These are phyloP conservation scores for Ramularia endophylla DNA, from an alignment of 2,329 filamentous ascomycete species.

Conservation along the genomic window DNA sequence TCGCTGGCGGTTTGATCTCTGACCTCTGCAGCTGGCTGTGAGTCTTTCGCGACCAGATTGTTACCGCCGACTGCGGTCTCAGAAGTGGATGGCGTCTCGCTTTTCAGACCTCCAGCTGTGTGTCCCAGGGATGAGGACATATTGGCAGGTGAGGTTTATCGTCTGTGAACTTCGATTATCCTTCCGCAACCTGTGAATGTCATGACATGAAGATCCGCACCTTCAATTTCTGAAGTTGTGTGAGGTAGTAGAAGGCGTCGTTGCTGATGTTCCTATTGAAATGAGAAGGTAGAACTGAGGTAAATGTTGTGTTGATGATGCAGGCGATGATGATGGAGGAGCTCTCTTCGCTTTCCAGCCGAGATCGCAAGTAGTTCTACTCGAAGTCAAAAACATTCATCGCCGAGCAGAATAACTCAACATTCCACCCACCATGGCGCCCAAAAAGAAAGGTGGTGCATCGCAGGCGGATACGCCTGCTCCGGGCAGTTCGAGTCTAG, in stretches of 20 bases:
- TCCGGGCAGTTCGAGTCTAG: constrained; percentile 46
- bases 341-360: too few species aligned
- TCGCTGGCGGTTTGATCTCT: constrained; percentile 16
- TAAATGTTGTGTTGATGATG: too few species aligned
- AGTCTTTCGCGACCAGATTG: constrained; percentile 20
- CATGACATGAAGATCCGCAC: too few species aligned
- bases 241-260: too few species aligned
- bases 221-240: too few species aligned
- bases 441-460: constrained; percentile 26
- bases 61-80: constrained; percentile 22
- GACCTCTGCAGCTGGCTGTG: constrained; percentile 9
- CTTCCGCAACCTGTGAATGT: too few species aligned
- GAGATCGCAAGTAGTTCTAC: too few species aligned
- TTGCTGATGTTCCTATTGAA: too few species aligned
- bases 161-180: too few species aligned
- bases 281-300: too few species aligned
- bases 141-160: constrained; percentile 1
- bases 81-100: constrained; percentile 23
- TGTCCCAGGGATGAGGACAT: constrained; percentile 20
- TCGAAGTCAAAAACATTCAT: constrained; percentile 1
- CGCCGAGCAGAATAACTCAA: too few species aligned
- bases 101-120: constrained; percentile 17
- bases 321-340: too few species aligned
- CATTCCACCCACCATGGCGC: constrained; percentile 24
- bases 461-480: constrained; percentile 14